Evolutionary conservation across 139 green algal species (phyloP).

Genomic region (Eudorina sp.): DNA sequence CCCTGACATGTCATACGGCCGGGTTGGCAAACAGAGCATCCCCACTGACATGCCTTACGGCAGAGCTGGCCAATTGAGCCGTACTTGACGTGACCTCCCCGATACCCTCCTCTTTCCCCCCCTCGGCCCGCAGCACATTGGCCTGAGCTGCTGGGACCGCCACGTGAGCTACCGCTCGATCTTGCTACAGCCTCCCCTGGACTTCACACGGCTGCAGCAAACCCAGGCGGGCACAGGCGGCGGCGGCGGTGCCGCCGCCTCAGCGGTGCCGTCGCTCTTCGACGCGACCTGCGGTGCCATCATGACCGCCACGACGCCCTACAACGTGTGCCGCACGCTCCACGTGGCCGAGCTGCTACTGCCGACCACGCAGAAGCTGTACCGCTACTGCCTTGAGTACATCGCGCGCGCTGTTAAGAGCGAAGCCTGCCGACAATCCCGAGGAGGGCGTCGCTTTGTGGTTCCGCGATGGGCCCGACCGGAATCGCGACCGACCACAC

Average conservation of each 20-base stretch:
- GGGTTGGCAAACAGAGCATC: no score
- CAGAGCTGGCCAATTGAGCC: no score
- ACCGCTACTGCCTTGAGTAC: slow-evolving; percentile 60
- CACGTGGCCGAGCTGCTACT: slow-evolving; percentile 63
- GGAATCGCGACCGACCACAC: no score
- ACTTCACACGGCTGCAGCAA: slow-evolving; percentile 28
- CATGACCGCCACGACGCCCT: slow-evolving; percentile 13
- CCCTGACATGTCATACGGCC: no score
- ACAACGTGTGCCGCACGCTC: slow-evolving; percentile 27
- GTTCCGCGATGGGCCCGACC: no score
- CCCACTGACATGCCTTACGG: no score
- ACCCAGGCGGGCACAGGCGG: no score
- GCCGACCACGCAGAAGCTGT: slow-evolving; percentile 59
- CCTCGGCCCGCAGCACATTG: slow-evolving; percentile 59
- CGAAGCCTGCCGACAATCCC: no score
- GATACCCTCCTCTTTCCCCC: not conserved
- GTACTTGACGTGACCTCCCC: no score
- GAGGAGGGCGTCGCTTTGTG: no score
- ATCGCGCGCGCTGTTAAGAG: no score
- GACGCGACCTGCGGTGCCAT: not conserved
- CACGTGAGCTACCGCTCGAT: slow-evolving; percentile 83
- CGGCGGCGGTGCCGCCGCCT: not conserved
- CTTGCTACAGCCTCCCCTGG: not conserved
- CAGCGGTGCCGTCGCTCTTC: slow-evolving; percentile 27
- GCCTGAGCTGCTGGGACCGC: slow-evolving; percentile 90